Conservation (phyloP, 441 rosid species). For the Syzygium syzygioides region DNA sequence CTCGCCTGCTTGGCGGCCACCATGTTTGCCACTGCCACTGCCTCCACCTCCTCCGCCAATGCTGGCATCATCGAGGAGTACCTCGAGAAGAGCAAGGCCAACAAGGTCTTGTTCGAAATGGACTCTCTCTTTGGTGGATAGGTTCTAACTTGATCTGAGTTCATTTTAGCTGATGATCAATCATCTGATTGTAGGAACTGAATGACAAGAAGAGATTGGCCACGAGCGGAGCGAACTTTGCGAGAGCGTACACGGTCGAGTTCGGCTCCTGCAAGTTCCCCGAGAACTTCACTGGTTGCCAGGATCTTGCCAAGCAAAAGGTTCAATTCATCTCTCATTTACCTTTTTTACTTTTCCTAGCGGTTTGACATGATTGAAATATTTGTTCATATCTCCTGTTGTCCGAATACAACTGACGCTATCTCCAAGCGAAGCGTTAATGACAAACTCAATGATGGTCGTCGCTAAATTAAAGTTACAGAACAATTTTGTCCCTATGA, state of each 20-base stretch:
- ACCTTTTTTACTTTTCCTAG: background rate
- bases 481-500: background rate
- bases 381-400: background rate
- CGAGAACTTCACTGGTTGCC: slow-evolving; percentile 97
- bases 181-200: slow-evolving; percentile 43
- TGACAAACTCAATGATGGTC: background rate
- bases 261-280: slow-evolving; percentile 96
- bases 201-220: slow-evolving; percentile 96
- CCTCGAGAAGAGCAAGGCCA: slow-evolving; percentile 88
- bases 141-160: background rate
- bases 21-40: slow-evolving; percentile 55
- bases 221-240: slow-evolving; percentile 93
- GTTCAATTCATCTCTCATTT: slow-evolving; percentile 16
- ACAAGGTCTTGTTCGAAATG: slow-evolving; percentile 45
- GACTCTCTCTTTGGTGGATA: background rate
- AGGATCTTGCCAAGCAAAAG: slow-evolving; percentile 98
- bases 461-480: background rate
- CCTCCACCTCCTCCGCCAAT: slow-evolving; percentile 55
- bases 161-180: background rate
- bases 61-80: slow-evolving; percentile 87
- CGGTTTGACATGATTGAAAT: background rate
- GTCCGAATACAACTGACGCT: background rate
- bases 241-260: slow-evolving; percentile 88
- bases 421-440: background rate
- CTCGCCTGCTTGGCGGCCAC: slow-evolving; percentile 62